These are phyloP conservation scores for Aureobasidium sp. DNA, from an alignment of 2,329 filamentous ascomycete genomes.

Conservation along the genomic window DNA sequence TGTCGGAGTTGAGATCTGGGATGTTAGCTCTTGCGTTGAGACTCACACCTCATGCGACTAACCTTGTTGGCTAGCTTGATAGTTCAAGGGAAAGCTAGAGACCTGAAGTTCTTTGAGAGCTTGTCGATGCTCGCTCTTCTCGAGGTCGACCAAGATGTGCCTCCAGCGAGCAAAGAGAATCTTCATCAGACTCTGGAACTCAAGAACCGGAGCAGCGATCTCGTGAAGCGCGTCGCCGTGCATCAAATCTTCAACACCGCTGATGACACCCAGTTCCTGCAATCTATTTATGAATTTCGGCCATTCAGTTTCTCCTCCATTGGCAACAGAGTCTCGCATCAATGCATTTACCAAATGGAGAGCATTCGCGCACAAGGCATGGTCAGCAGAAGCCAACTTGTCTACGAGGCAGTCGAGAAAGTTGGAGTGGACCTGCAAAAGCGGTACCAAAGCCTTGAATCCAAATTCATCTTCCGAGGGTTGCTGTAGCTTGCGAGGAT, in stretches of 20 bases:
- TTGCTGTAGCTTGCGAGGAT: slow-evolving; percentile 15
- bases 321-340: slow-evolving; percentile 81
- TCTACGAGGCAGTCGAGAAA: slow-evolving; percentile 93
- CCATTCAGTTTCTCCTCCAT: slow-evolving; percentile 75
- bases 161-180: slow-evolving; percentile 67
- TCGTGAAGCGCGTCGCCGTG: slow-evolving; percentile 89
- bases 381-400: slow-evolving; percentile 86
- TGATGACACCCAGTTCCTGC: slow-evolving; percentile 88
- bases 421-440: slow-evolving; percentile 81
- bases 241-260: slow-evolving; percentile 84
- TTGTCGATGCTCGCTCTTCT: slow-evolving; percentile 78
- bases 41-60: slow-evolving; percentile 14
- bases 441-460: slow-evolving; percentile 85
- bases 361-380: slow-evolving; percentile 90
- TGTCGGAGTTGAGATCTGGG: slow-evolving; percentile 71
- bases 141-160: slow-evolving; percentile 73
- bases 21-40: neutral
- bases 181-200: slow-evolving; percentile 90
- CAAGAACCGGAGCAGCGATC: slow-evolving; percentile 76
- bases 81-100: slow-evolving; percentile 3
- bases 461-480: slow-evolving; percentile 63
- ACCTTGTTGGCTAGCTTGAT: slow-evolving; percentile 16
- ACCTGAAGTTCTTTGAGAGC: slow-evolving; percentile 67
- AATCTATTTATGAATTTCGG: slow-evolving; percentile 88
- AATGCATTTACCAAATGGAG: slow-evolving; percentile 92